Conservation (phyloP, 495 filamentous ascomycete species). For the Pseudotulostoma volvatum region DNA sequence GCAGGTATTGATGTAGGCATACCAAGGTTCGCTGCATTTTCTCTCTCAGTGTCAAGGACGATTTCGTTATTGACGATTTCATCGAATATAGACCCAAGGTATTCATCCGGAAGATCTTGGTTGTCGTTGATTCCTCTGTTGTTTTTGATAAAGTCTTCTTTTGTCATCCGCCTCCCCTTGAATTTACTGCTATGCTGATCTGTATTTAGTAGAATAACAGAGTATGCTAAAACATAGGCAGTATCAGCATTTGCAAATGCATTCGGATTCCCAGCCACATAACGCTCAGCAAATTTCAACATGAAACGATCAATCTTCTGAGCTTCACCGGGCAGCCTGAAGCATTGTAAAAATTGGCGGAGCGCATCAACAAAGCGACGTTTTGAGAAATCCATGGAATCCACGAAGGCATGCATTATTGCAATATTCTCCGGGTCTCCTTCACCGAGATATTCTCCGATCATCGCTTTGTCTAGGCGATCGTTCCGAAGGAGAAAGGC, state of each 20-base stretch:
- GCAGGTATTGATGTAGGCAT: slow-evolving; percentile 39
- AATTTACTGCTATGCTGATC: slow-evolving; percentile 86
- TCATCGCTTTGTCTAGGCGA: slow-evolving; percentile 69
- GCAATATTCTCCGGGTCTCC: slow-evolving; percentile 82
- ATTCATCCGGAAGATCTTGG: slow-evolving; percentile 83
- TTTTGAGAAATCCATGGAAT: slow-evolving; percentile 86
- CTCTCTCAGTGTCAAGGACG: slow-evolving; percentile 80
- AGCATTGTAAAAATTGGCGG: slow-evolving; percentile 81
- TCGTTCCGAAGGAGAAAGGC: slow-evolving; percentile 60
- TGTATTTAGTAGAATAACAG: slow-evolving; percentile 92
- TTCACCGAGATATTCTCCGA: slow-evolving; percentile 92
- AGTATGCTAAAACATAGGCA: slow-evolving; percentile 89
- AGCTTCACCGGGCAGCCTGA: slow-evolving; percentile 87
- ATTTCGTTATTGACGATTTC: slow-evolving; percentile 89
- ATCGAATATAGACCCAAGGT: slow-evolving; percentile 74
- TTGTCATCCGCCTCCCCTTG: slow-evolving; percentile 69
- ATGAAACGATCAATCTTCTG: slow-evolving; percentile 99
- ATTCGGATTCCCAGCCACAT: slow-evolving; percentile 86
- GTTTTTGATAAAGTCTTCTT: slow-evolving; percentile 96
- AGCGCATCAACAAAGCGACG: slow-evolving; percentile 87
- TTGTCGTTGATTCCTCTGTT: slow-evolving; percentile 97
- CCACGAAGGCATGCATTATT: slow-evolving; percentile 97
- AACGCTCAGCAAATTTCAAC: slow-evolving; percentile 96
- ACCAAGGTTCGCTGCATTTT: slow-evolving; percentile 62
- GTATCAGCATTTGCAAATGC: slow-evolving; percentile 98